Conservation (phyloP, 148 eudicot species). For the Cornus controversa region DNA sequence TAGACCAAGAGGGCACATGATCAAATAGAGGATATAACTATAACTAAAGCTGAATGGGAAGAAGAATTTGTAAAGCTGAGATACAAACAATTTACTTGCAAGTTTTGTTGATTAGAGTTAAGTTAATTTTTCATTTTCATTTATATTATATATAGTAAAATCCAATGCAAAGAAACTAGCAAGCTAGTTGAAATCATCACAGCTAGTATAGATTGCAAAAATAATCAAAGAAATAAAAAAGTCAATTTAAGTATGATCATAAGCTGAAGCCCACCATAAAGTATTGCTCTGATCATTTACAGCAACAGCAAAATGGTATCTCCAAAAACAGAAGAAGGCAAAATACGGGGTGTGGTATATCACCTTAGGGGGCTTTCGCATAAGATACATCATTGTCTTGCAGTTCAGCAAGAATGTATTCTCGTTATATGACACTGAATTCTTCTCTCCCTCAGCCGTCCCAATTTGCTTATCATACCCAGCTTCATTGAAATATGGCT, state of each 20-base stretch:
- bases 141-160: background rate
- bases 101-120: background rate
- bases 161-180: background rate
- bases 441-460: slow-evolving; percentile 98
- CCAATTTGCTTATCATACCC: slow-evolving; percentile 97
- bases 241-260: background rate
- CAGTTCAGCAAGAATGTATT: slow-evolving; percentile 89
- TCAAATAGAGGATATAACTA: background rate
- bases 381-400: slow-evolving; percentile 93
- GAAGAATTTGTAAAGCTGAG: background rate
- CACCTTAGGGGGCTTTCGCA: slow-evolving; percentile 96
- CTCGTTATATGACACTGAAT: slow-evolving; percentile 93
- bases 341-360: slow-evolving; percentile 6
- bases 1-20: background rate
- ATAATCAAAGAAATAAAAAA: no score
- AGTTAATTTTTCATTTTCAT: background rate
- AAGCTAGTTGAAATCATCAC: background rate
- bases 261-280: background rate
- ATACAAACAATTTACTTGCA: background rate
- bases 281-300: background rate
- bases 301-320: background rate
- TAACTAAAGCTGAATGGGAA: background rate
- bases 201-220: background rate
- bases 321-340: background rate
- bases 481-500: slow-evolving; percentile 98